A percentile compares a stretch with the other conserved stretches of the same genome.
Conservation (phyloP, 345 rosid species). For the Rubroshorea leprosula region DNA sequence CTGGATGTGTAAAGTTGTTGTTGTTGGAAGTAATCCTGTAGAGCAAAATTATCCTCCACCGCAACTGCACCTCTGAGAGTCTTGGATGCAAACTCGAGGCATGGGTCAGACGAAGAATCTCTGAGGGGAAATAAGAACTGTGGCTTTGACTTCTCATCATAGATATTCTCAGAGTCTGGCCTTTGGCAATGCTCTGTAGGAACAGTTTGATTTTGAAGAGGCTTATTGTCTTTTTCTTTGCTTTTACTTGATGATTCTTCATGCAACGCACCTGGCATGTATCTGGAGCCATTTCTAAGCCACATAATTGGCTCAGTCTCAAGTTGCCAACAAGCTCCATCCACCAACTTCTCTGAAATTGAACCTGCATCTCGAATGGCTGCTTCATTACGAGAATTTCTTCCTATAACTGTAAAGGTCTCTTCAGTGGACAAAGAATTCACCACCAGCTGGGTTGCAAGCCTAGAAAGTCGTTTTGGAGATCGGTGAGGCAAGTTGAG, state of each 20-base stretch:
- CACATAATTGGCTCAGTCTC: no score
- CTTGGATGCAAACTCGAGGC: slow-evolving; percentile 45
- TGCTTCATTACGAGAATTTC: background rate
- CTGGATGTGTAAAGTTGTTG: slow-evolving; percentile 19
- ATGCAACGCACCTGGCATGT: no score
- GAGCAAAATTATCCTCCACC: slow-evolving; percentile 27
- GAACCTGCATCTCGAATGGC: no score
- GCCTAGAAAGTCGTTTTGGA: background rate
- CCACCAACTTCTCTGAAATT: no score
- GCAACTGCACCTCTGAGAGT: slow-evolving; percentile 33
- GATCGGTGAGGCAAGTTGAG: background rate
- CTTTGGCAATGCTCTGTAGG: background rate
- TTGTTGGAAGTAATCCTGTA: slow-evolving; percentile 38
- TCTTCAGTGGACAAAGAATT: background rate
- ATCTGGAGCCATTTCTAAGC: no score
- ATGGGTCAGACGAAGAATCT: slow-evolving; percentile 40
- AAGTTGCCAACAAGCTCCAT: no score
- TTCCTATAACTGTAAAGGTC: background rate
- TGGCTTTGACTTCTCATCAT: background rate
- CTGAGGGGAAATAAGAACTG: slow-evolving; percentile 13
- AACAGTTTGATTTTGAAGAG: background rate
- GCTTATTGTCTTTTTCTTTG: background rate
- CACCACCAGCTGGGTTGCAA: background rate
- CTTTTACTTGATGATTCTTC: no score
- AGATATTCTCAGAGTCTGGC: background rate